phyloP scores from a whole-genome alignment of 352 stramenopile species.

The Globisporangium iwayamae region DNA sequence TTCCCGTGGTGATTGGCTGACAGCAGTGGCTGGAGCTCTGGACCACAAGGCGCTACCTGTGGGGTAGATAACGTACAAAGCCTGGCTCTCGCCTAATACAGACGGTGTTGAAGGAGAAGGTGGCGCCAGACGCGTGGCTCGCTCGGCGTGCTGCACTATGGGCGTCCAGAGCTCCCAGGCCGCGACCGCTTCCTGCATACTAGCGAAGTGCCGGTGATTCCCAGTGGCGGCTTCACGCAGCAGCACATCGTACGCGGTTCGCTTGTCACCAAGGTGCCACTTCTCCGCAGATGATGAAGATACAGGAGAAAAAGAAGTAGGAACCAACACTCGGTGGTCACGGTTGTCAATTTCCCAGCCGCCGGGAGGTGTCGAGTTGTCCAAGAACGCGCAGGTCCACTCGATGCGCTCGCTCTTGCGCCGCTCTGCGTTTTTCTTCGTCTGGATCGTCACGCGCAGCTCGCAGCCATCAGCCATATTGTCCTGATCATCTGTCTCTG shows the following conservation, averaged over 20 bases:
- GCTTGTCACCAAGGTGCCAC: conserved; percentile 33
- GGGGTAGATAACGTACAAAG: neutral
- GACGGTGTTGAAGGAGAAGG: neutral
- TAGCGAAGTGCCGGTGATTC: conserved; percentile 33
- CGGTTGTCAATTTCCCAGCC: conserved; percentile 11
- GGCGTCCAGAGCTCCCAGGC: conserved; percentile 64
- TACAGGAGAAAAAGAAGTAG: neutral
- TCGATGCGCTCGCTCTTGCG: conserved; percentile 25
- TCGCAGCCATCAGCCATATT: conserved; percentile 13
- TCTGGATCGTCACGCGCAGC: conserved; percentile 36
- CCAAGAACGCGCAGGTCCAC: conserved; percentile 33
- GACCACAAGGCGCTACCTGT: conserved; percentile 1
- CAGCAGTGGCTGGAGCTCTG: neutral
- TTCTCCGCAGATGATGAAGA: neutral
- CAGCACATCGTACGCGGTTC: conserved; percentile 34
- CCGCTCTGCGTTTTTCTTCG: conserved; percentile 18
- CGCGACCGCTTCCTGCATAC: conserved; percentile 56
- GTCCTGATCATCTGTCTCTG: neutral
- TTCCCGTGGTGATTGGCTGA: neutral
- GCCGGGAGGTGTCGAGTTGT: conserved; percentile 1
- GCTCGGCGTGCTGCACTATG: conserved; percentile 32
- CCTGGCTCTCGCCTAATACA: too few relatives aligned
- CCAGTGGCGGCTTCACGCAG: conserved; percentile 22
- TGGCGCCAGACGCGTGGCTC: neutral
- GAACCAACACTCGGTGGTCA: conserved; percentile 10